phyloP scores from a whole-genome alignment of 2,329 filamentous ascomycete species.

The Neopestalotiopsis clavispora region DNA sequence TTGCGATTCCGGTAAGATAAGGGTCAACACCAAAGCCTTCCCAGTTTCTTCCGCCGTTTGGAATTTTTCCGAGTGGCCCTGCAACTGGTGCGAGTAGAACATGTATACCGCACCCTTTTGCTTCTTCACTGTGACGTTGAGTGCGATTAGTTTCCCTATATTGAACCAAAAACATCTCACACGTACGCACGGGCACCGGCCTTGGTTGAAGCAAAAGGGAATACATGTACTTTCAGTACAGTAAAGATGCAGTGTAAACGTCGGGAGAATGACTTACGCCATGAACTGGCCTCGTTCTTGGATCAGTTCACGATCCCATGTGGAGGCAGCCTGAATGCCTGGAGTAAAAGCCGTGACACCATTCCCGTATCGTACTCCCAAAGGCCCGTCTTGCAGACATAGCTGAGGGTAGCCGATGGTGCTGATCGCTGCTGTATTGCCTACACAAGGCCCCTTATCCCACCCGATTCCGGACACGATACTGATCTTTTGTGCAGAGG shows the following conservation, averaged over 20 bases:
- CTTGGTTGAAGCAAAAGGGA: neutral
- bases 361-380: conserved; percentile 75
- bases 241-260: neutral
- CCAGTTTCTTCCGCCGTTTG: conserved; percentile 80
- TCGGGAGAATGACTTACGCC: conserved; percentile 41
- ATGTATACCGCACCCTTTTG: conserved; percentile 72
- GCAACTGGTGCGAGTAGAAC: conserved; percentile 77
- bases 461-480: conserved; percentile 80
- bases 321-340: conserved; percentile 77
- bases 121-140: conserved; percentile 55
- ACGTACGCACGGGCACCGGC: no score
- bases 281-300: conserved; percentile 71
- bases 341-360: conserved; percentile 80
- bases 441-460: conserved; percentile 72
- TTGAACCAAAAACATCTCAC: neutral
- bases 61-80: conserved; percentile 76
- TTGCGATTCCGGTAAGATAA: conserved; percentile 69
- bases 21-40: conserved; percentile 83
- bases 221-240: no score
- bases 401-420: conserved; percentile 71
- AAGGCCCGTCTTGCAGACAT: conserved; percentile 81
- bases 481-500: conserved; percentile 76
- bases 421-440: conserved; percentile 61
- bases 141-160: neutral
- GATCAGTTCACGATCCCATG: conserved; percentile 80